These are phyloP conservation scores for Trypanosoma brucei DNA, from an alignment of 208 protist species.

Conservation along the genomic window DNA sequence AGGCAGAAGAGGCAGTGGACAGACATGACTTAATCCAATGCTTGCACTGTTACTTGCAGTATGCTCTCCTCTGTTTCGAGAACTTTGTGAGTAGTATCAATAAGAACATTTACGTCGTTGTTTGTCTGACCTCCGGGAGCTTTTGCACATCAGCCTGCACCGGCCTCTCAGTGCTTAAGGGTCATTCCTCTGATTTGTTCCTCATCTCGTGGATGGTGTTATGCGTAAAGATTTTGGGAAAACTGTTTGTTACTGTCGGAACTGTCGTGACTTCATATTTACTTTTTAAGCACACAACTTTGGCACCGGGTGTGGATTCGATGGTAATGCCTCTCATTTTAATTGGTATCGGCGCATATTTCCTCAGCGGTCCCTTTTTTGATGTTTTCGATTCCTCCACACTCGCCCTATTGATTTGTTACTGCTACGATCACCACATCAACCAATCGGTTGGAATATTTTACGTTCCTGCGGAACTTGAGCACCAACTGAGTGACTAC, in stretches of 20 bases:
- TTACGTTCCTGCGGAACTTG: conserved; percentile 25
- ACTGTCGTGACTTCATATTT: conserved; percentile 28
- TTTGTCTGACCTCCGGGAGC: conserved; percentile 57
- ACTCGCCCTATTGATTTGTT: conserved; percentile 63
- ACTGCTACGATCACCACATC: conserved; percentile 49
- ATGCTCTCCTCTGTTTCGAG: conserved; percentile 69
- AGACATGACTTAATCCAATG: conserved; percentile 22
- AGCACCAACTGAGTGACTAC: conserved; percentile 21
- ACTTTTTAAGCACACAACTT: conserved; percentile 5
- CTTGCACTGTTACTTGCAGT: conserved; percentile 42
- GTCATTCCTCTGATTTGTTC: no score
- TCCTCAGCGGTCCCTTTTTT: conserved; percentile 48
- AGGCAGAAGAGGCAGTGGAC: conserved; percentile 9
- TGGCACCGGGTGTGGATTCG: conserved; percentile 18
- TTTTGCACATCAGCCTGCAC: conserved; percentile 67
- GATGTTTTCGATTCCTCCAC: conserved; percentile 45
- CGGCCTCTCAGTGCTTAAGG: conserved; percentile 28
- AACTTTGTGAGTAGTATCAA: conserved; percentile 80
- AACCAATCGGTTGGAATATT: conserved; percentile 20
- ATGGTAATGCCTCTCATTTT: conserved; percentile 29
- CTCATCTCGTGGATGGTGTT: background rate
- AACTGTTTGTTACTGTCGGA: conserved; percentile 33
- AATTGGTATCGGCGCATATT: conserved; percentile 36
- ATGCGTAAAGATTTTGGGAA: conserved; percentile 39
- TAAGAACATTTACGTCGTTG: conserved; percentile 89